A percentile compares a stretch with the other conserved stretches of the same genome.
These are phyloP conservation scores for Aspergillus tamarii DNA, from an alignment of 2,329 filamentous ascomycete genomes.

Conservation along the genomic window DNA sequence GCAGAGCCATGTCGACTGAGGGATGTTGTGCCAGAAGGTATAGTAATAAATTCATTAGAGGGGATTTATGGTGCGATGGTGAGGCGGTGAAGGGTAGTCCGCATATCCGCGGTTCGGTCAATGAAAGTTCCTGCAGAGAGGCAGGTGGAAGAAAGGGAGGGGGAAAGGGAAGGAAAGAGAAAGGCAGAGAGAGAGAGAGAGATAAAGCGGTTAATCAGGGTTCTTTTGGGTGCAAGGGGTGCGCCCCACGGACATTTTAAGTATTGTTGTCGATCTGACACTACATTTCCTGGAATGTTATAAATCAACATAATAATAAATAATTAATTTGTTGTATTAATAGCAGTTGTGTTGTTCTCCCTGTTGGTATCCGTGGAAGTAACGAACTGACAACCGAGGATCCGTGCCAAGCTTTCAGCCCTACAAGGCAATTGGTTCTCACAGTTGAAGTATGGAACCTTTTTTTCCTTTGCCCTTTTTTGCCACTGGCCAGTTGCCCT, in stretches of 20 bases:
- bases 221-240: not conserved
- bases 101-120: not conserved
- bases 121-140: not conserved
- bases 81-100: not conserved
- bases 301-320: not conserved
- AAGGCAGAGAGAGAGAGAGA: no score
- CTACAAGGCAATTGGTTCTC: conserved; percentile 27
- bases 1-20: conserved; percentile 30
- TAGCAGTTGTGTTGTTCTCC: no score
- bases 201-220: not conserved
- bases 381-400: conserved; percentile 8
- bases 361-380: not conserved
- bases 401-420: conserved; percentile 34
- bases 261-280: not conserved
- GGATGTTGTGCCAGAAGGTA: not conserved
- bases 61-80: not conserved
- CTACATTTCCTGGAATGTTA: not conserved
- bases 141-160: not conserved
- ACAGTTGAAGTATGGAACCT: no score
- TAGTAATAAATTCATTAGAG: not conserved
- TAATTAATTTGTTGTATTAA: no score
- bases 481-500: not conserved
- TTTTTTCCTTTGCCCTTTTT: no score
- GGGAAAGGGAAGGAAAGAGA: not conserved
- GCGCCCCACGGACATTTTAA: not conserved